Evolutionary conservation across 1,284 basidiomycete species (phyloP).

Genomic region (Ceratobasidium sp.): DNA sequence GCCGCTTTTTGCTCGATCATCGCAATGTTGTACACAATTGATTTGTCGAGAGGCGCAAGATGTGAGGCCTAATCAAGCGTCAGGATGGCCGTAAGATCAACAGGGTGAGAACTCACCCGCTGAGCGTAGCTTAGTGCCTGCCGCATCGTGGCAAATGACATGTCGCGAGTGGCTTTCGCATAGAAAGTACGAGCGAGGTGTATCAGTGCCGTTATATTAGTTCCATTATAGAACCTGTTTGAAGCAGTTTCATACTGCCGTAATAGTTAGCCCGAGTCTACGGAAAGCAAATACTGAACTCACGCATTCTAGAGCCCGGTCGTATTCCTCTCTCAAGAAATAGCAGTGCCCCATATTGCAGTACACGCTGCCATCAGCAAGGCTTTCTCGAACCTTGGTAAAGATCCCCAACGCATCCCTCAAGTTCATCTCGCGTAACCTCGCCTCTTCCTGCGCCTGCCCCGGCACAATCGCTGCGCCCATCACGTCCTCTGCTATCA

Average conservation of each 20-base stretch:
- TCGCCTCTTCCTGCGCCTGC: slow-evolving; percentile 69
- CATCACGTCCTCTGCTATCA: slow-evolving; percentile 89
- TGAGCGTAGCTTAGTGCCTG: slow-evolving; percentile 85
- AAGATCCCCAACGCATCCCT: slow-evolving; percentile 85
- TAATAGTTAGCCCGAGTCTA: not conserved
- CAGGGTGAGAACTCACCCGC: slow-evolving; percentile 62
- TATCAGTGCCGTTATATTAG: slow-evolving; percentile 79
- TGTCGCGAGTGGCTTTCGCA: slow-evolving; percentile 88
- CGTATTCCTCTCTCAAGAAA: slow-evolving; percentile 90
- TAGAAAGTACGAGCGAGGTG: slow-evolving; percentile 93
- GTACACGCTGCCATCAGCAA: slow-evolving; percentile 88
- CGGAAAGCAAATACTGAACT: slow-evolving; percentile 57
- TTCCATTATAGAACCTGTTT: slow-evolving; percentile 75
- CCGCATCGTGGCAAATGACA: slow-evolving; percentile 82
- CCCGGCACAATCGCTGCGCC: slow-evolving; percentile 70
- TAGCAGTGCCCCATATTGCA: slow-evolving; percentile 96
- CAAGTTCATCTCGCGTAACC: slow-evolving; percentile 62
- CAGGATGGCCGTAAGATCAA: not conserved
- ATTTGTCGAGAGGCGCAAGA: slow-evolving; percentile 86
- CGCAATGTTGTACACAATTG: slow-evolving; percentile 91
- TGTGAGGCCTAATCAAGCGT: slow-evolving; percentile 73
- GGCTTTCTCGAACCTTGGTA: slow-evolving; percentile 86
- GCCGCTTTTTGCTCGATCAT: slow-evolving; percentile 97
- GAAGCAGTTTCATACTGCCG: slow-evolving; percentile 89
- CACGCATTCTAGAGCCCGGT: slow-evolving; percentile 93